Conservation (phyloP, 2,329 filamentous ascomycete species). For the Cytospora mali region DNA sequence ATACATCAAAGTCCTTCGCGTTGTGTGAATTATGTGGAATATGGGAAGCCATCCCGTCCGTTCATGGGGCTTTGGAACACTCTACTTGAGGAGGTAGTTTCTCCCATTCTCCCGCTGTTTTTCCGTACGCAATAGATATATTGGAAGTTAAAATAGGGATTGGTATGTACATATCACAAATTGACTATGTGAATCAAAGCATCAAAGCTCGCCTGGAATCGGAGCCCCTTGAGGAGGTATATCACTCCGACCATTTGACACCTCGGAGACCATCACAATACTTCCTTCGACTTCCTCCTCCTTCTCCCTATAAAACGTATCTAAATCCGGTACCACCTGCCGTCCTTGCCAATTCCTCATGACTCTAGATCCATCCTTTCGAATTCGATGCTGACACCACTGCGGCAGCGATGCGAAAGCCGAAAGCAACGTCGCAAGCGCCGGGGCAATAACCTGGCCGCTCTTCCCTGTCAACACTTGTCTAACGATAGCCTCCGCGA, state of each 20-base stretch:
- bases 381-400: slow-evolving; percentile 61
- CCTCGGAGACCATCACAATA: slow-evolving; percentile 41
- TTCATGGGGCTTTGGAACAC: no score
- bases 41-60: no score
- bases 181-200: no score
- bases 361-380: slow-evolving; percentile 45
- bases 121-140: no score
- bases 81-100: no score
- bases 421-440: slow-evolving; percentile 43
- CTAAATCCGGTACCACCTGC: slow-evolving; percentile 51
- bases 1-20: no score
- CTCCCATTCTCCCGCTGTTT: no score
- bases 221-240: neutral
- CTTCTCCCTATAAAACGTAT: slow-evolving; percentile 41
- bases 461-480: slow-evolving; percentile 61
- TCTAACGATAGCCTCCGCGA: slow-evolving; percentile 64
- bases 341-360: slow-evolving; percentile 50
- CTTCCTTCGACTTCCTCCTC: slow-evolving; percentile 38
- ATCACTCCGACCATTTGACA: slow-evolving; percentile 23
- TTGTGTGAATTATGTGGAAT: no score
- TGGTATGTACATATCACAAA: no score
- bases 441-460: slow-evolving; percentile 59
- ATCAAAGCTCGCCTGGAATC: no score
- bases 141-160: no score
- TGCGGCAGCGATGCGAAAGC: slow-evolving; percentile 58